phyloP scores from a whole-genome alignment of 1,284 basidiomycete species.

The Hemileccinum hortonii region DNA sequence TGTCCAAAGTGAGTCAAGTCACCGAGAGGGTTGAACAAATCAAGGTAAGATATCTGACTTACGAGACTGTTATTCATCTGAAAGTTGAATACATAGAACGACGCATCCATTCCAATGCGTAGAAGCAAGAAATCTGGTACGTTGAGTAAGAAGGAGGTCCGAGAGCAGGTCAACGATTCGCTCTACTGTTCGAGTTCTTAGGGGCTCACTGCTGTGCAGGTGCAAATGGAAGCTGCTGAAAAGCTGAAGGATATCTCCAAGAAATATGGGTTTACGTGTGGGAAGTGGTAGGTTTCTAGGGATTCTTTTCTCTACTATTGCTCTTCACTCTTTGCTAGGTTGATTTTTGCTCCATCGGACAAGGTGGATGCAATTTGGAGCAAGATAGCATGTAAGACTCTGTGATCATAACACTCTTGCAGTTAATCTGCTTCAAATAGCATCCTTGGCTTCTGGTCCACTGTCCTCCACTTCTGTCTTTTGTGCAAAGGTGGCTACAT shows the following conservation, averaged over 20 bases:
- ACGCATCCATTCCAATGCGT: conserved; percentile 60
- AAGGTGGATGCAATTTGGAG: conserved; percentile 63
- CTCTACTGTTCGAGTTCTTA: not conserved
- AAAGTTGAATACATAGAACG: conserved; percentile 45
- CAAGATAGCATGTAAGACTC: conserved; percentile 49
- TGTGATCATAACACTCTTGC: not conserved
- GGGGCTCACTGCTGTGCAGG: conserved; percentile 36
- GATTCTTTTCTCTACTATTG: not conserved
- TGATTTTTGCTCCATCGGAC: conserved; percentile 59
- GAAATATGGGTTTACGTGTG: conserved; percentile 50
- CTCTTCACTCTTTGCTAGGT: conserved; percentile 38
- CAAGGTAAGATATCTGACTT: conserved; percentile 41
- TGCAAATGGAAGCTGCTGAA: conserved; percentile 54
- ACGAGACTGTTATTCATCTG: not conserved
- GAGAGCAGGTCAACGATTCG: conserved; percentile 46
- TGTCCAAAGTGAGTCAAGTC: conserved; percentile 50
- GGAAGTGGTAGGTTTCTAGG: conserved; percentile 57
- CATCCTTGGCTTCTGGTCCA: conserved; percentile 60
- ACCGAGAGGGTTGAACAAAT: conserved; percentile 58
- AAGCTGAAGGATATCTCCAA: conserved; percentile 58
- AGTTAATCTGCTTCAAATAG: conserved; percentile 36
- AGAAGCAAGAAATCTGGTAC: conserved; percentile 69
- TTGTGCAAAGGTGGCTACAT: conserved; percentile 64
- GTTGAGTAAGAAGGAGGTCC: conserved; percentile 70
- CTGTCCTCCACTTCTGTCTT: conserved; percentile 54